Base-by-base conservation (phyloP, 495 filamentous ascomycete genomes). In the Penicillium silybi region DNA sequence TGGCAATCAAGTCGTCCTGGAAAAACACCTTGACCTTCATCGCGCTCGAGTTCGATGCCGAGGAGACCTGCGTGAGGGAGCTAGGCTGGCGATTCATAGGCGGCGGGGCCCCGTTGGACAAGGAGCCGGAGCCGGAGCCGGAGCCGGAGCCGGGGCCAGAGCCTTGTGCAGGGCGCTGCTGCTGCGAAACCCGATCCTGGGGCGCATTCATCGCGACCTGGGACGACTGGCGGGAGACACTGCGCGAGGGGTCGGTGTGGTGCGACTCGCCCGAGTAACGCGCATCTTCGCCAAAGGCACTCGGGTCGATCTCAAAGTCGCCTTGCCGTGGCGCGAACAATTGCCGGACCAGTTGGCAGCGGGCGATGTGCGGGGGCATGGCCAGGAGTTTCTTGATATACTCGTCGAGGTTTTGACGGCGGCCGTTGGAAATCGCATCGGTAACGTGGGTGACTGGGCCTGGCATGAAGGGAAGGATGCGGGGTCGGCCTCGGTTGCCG, bases 361-460 rank as follows among this genome's bases (percentile, higher is more conserved):
- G 82, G 4, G 90, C 80, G 46, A 98, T 97, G 61, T 97, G 87
- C 4, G 83, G 71, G 7, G 90, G 85, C 69, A 97, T 86, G 26
- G 82, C 78, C 3, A 98, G 74, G 7, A 98, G 81, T 54, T 91
- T 90, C 69, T 92, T 92, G 59, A 98, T 89, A 56, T 98, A 98
- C 49, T 91, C 86, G 63, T 98, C 91, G 11, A 98, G 75, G 65
- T 92, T 95, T 57, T 90, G 86, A 41, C 91, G 84, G 43, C 93
- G 84, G 26, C 90, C 93, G 56, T 96, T 90, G 34, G 91, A 95
- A 60, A 98, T 97, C 6, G 89, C 89, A 64, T 97, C 95, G 15
- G 95, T 98, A 46, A 98, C 95, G 70, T 95, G 95, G 50, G 92
- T 95, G 58, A 98, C 92, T 18, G 93, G 93, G 9, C 93, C 93